Percentiles rank a stretch among this genome's conserved stretches.
phyloP scores from a whole-genome alignment of 2,329 filamentous ascomycete species.

The Magnaporthales sp. region DNA sequence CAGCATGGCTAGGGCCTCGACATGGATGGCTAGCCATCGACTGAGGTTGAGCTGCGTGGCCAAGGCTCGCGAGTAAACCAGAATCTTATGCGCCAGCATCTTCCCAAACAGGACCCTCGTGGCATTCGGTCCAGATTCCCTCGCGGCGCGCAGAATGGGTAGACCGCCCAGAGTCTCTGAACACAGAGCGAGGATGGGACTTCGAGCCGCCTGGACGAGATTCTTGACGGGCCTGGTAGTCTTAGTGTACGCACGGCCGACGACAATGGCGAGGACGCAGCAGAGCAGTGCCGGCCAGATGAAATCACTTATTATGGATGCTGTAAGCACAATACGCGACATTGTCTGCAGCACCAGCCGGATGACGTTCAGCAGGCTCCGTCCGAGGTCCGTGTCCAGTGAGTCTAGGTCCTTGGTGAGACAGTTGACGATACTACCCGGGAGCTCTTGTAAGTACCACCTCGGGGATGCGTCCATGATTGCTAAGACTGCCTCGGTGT shows the following conservation, averaged over 20 bases:
- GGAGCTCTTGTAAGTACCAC: constrained; percentile 52
- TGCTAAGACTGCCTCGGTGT: constrained; percentile 41
- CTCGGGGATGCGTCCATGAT: constrained; percentile 45
- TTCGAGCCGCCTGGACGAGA: constrained; percentile 30
- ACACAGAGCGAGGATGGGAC: constrained; percentile 49
- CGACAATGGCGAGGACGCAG: constrained; percentile 26
- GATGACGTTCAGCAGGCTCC: constrained; percentile 7
- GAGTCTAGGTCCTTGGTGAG: constrained; percentile 92
- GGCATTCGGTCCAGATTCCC: constrained; percentile 18
- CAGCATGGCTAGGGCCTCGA: constrained; percentile 39
- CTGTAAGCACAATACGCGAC: constrained; percentile 27
- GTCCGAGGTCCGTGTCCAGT: constrained; percentile 79
- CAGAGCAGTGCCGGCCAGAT: constrained; percentile 29
- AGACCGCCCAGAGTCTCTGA: constrained; percentile 24
- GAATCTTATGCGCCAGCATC: constrained; percentile 19
- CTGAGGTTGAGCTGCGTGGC: constrained; percentile 54
- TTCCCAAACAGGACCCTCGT: constrained; percentile 18
- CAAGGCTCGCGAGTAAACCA: constrained; percentile 18
- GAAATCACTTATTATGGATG: constrained; percentile 34
- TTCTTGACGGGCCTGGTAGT: constrained; percentile 32
- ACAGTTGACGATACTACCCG: constrained; percentile 87
- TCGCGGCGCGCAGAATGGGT: constrained; percentile 49
- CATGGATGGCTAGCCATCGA: constrained; percentile 82
- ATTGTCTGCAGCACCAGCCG: constrained; percentile 6
- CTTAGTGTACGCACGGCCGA: constrained; percentile 36